Evolutionary conservation across 331 rosid genomes (phyloP).

Genomic region (Malus hybrid): DNA sequence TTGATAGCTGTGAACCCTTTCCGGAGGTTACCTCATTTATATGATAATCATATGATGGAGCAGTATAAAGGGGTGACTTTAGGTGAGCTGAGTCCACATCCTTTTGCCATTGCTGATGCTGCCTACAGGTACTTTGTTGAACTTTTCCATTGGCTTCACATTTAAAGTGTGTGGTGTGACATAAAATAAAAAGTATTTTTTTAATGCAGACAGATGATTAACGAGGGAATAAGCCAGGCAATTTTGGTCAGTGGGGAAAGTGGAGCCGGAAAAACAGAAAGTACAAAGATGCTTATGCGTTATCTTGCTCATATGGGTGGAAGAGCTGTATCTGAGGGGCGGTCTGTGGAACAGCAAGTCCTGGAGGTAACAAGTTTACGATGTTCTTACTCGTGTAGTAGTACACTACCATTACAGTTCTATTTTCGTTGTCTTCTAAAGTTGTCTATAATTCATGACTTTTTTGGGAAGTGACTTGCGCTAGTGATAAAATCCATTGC

Average conservation of each 20-base stretch:
- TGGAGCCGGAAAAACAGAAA: slow-evolving; percentile 99
- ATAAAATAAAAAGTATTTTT: not conserved
- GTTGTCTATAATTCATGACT: not conserved
- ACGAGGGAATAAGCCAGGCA: slow-evolving; percentile 69
- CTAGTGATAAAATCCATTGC: not conserved
- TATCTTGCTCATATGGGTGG: slow-evolving; percentile 97
- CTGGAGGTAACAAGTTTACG: slow-evolving; percentile 36
- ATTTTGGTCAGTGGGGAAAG: slow-evolving; percentile 99
- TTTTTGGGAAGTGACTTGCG: slow-evolving; percentile 4
- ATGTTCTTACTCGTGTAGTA: not conserved
- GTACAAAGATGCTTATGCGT: slow-evolving; percentile 98
- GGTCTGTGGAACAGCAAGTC: slow-evolving; percentile 62
- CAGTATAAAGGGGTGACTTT: slow-evolving; percentile 41
- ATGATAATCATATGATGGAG: slow-evolving; percentile 43
- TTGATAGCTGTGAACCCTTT: slow-evolving; percentile 60
- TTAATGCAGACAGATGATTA: slow-evolving; percentile 43
- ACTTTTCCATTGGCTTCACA: not conserved
- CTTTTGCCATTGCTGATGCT: slow-evolving; percentile 57
- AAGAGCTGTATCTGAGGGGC: slow-evolving; percentile 48
- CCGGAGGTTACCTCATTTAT: slow-evolving; percentile 51
- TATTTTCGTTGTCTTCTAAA: slow-evolving; percentile 1
- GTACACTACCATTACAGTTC: not conserved
- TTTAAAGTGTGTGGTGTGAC: not conserved
- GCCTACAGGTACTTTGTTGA: slow-evolving; percentile 42
- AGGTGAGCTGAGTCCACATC: slow-evolving; percentile 61